A percentile compares a stretch with the other conserved stretches of the same genome.
Evolutionary conservation across 805 yeast genomes (phyloP).

Genomic region (Saccharomycopsis vini): DNA sequence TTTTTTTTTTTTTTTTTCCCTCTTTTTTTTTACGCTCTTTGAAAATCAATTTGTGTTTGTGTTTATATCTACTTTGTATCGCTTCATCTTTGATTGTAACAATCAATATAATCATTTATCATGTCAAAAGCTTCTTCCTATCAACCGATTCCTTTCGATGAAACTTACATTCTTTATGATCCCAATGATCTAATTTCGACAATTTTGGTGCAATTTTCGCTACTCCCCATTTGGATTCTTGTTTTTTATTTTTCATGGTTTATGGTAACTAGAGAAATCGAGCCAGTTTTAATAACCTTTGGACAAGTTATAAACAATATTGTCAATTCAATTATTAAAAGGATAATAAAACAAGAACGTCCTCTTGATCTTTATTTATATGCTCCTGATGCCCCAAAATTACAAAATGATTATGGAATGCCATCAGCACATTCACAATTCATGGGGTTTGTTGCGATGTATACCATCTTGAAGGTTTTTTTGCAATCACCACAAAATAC

Average conservation of each 20-base stretch:
- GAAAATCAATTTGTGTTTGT: no score
- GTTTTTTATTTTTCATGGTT: conserved; percentile 81
- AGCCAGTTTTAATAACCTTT: conserved; percentile 70
- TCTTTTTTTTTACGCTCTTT: no score
- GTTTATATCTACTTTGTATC: no score
- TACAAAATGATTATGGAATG: conserved; percentile 77
- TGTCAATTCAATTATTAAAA: conserved; percentile 59
- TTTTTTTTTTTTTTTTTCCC: no score
- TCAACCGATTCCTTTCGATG: conserved; percentile 59
- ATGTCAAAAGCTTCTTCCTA: no score
- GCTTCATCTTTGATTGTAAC: no score
- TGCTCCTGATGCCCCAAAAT: conserved; percentile 26
- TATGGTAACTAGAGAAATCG: conserved; percentile 71
- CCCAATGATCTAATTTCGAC: conserved; percentile 54
- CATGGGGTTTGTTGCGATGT: conserved; percentile 75
- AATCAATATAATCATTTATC: no score
- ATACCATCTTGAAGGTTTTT: conserved; percentile 37
- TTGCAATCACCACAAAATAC: conserved; percentile 24
- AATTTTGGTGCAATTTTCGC: conserved; percentile 60
- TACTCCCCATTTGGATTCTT: conserved; percentile 71
- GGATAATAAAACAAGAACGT: conserved; percentile 57
- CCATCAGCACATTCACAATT: conserved; percentile 96
- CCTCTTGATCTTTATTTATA: conserved; percentile 41
- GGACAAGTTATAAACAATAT: conserved; percentile 81
- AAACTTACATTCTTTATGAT: conserved; percentile 75